phyloP scores from a whole-genome alignment of 352 stramenopile species.

The Phytophthora idaei region DNA sequence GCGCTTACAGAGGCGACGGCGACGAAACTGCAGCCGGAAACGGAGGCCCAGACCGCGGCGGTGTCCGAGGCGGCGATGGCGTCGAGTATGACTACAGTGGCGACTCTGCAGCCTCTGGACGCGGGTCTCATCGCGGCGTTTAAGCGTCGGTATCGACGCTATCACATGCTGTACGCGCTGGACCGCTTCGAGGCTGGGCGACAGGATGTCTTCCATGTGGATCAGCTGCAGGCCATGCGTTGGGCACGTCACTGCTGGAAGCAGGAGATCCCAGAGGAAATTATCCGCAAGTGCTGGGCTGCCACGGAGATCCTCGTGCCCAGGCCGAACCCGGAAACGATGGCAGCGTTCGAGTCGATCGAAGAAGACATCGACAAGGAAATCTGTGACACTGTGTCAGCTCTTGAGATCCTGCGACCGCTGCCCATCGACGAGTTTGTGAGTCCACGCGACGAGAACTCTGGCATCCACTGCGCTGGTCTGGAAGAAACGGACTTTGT shows the following conservation, averaged over 20 bases:
- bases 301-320: slow-evolving; percentile 37
- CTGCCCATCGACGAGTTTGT: slow-evolving; percentile 58
- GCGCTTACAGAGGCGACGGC: slow-evolving; percentile 18
- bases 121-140: slow-evolving; percentile 51
- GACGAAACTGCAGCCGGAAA: slow-evolving; percentile 19
- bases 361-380: slow-evolving; percentile 55
- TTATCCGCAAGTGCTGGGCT: slow-evolving; percentile 54
- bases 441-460: slow-evolving; percentile 51
- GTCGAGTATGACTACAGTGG: slow-evolving; percentile 20
- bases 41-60: slow-evolving; percentile 3
- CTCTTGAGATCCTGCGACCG: slow-evolving; percentile 44
- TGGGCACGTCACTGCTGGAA: slow-evolving; percentile 60
- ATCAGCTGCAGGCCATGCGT: slow-evolving; percentile 56
- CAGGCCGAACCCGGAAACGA: slow-evolving; percentile 22
- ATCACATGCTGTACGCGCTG: slow-evolving; percentile 60
- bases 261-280: slow-evolving; percentile 35
- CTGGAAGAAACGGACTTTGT: slow-evolving; percentile 53
- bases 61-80: slow-evolving; percentile 14
- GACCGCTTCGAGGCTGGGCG: slow-evolving; percentile 54
- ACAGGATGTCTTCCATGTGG: slow-evolving; percentile 56
- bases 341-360: slow-evolving; percentile 40
- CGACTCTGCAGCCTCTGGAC: slow-evolving; percentile 45
- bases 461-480: slow-evolving; percentile 48
- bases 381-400: slow-evolving; percentile 52
- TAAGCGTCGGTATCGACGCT: slow-evolving; percentile 59